Evolutionary conservation across 345 rosid genomes (phyloP).

Genomic region (Populus tremula): DNA sequence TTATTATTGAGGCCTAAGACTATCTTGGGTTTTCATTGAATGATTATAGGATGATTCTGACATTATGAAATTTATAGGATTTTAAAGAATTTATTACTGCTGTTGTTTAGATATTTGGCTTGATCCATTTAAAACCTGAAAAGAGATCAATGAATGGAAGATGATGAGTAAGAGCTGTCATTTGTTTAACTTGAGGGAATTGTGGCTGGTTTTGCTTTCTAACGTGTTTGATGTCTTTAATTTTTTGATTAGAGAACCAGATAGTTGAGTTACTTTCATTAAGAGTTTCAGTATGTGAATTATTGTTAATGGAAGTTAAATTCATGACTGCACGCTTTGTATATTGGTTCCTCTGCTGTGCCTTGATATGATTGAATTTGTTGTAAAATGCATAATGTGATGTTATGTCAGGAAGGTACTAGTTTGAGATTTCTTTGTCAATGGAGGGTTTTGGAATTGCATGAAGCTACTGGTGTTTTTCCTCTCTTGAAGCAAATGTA

Average conservation of each 20-base stretch:
- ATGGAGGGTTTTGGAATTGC: neutral
- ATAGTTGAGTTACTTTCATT: neutral
- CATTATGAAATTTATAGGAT: neutral
- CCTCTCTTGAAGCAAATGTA: neutral
- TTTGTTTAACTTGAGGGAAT: conserved; percentile 1
- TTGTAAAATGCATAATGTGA: neutral
- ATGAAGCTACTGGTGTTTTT: neutral
- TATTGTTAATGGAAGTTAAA: neutral
- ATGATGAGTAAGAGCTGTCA: neutral
- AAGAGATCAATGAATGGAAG: neutral
- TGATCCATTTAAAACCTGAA: neutral
- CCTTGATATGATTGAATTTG: neutral
- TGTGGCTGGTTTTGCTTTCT: neutral
- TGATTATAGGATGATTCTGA: neutral
- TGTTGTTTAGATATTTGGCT: conserved; percentile 8
- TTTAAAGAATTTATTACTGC: neutral
- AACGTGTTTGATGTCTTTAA: neutral
- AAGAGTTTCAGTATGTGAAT: neutral
- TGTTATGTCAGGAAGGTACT: neutral
- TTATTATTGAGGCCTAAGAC: neutral
- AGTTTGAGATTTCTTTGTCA: conserved; percentile 3
- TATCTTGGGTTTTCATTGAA: neutral
- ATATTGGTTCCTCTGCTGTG: neutral
- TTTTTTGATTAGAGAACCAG: neutral
- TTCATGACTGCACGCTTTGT: neutral